phyloP scores from a whole-genome alignment of 805 yeast species.

The Yamadazyma scolyti region DNA sequence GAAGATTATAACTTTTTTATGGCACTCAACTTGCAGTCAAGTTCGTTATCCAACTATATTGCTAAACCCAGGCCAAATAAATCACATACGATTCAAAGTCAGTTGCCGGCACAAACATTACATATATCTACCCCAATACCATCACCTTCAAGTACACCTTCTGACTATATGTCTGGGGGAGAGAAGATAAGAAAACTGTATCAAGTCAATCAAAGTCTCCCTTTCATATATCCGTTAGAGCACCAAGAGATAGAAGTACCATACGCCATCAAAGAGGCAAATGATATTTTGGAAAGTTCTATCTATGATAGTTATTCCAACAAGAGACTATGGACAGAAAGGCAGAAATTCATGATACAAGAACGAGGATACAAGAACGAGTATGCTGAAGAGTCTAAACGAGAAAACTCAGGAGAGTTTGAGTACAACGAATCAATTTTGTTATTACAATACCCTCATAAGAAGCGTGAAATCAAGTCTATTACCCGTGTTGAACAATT shows the following conservation, averaged over 20 bases:
- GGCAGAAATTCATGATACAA: constrained; percentile 65
- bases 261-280: constrained; percentile 74
- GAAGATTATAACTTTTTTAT: constrained; percentile 28
- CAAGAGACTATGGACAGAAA: constrained; percentile 67
- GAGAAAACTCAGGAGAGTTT: constrained; percentile 17
- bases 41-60: constrained; percentile 56
- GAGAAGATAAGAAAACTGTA: constrained; percentile 51
- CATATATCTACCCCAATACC: constrained; percentile 89
- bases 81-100: constrained; percentile 38
- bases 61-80: constrained; percentile 55
- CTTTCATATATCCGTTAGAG: constrained; percentile 58
- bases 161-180: constrained; percentile 45
- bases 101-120: constrained; percentile 50
- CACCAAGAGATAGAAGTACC: constrained; percentile 53
- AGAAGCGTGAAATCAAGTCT: constrained; percentile 33
- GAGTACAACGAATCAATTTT: constrained; percentile 21
- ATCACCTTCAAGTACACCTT: constrained; percentile 59
- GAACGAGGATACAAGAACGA: constrained; percentile 54
- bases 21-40: constrained; percentile 42
- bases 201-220: constrained; percentile 65
- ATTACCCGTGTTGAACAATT: constrained; percentile 57
- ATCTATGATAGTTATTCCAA: constrained; percentile 65
- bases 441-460: constrained; percentile 28
- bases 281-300: constrained; percentile 58
- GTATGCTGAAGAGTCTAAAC: constrained; percentile 10